Evolutionary conservation across 1,139 yeast species (phyloP), one percentile per base, ranked within the genome.

Genomic region (Scheffersomyces quercinus): DNA sequence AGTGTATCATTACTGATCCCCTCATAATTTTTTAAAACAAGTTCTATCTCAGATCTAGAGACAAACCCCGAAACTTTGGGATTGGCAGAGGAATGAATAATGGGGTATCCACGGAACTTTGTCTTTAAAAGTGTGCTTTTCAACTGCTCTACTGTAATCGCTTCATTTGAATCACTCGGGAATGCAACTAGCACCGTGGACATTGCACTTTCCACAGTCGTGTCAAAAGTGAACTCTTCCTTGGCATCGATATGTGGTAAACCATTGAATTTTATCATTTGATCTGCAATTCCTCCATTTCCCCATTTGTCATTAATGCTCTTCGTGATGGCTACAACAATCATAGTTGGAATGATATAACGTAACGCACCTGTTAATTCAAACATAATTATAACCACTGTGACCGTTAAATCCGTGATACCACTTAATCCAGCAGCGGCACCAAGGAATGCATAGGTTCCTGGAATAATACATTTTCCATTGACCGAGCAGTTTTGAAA

Each of bases 391-490:
- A 95, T 93, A 0, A 90, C 99, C 9, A 93, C 96, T 0, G 98
- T 85, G 3, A 93, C 87, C 0, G 97, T 90, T 50, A 95, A 70
- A 54, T 93, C 88, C 0, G 99, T 93, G 15, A 90, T 89, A 3
- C 99, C 99, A 60, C 96, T 85, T 39, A 95, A 73, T 0, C 97
- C 90, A 1, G 98, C 95, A 0, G 95, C 98, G 0, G 99, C 98
- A 2, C 99, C 99, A n/a, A 95, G 77, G 47, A 95, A 85, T 0
- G 99, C 96, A 64, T 91, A 93, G 0, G 95, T 89, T 0, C 97
- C 98, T 0, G 97, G 95, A 2, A 91, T 88, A 16, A 91, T 80
- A 56, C 96, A 88, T 29, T 67, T 70, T 0, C 67, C 75, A 14
- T 52, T 59, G 4, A 48, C 52, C 0, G 71, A 60, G 48, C 82